Base-by-base conservation (phyloP, 805 yeast genomes). In the Ogataea sp. region DNA sequence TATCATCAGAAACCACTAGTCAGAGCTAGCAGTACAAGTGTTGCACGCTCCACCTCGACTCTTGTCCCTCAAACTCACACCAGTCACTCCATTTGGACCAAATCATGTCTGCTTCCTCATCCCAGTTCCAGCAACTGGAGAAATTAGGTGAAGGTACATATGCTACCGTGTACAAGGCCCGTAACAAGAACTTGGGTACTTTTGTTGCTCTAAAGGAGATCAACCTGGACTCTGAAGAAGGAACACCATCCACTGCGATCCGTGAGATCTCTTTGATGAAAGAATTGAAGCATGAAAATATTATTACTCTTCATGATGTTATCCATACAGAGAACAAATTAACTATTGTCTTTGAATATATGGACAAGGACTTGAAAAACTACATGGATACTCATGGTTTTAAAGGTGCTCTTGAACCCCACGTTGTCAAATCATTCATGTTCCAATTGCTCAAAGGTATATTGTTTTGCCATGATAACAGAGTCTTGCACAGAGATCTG, bases 211-310 rank as follows among this genome's bases (percentile, higher is more conserved):
- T 93, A 52, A 93, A 93, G 59, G 97, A 93, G 59, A 93, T 93
- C 64, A 84, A 83, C 52, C 70, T 90, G 44, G 98, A 93, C 56
- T 82, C 94, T 38, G 98, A 93, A 56, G 97, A 93, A 64, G 98
- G 98, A 29, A 94, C 97, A 1, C 98, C 98, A 7, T 87, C 96
- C 5, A 93, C 98, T 1, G 98, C 98, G 2, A 90, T 90, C 52
- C 74, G 98, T 47, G 98, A 90, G 62, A 90, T 90, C 45, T 90
- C 97, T 4, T 68, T 90, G 42, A 83, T 90, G 87, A 90, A 90
- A 62, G 98, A 90, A 62, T 70, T 90, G 43, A 86, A 85, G 57
- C 95, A 89, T 58, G 95, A 84, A 48, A 90, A 90, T 60, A 87
- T 90, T 46, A 94, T 90, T 34, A 80, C 96, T 13, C 65, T 90